Evolutionary conservation across 2,329 filamentous ascomycete genomes (phyloP).

Genomic region (Aspergillus tamarii): DNA sequence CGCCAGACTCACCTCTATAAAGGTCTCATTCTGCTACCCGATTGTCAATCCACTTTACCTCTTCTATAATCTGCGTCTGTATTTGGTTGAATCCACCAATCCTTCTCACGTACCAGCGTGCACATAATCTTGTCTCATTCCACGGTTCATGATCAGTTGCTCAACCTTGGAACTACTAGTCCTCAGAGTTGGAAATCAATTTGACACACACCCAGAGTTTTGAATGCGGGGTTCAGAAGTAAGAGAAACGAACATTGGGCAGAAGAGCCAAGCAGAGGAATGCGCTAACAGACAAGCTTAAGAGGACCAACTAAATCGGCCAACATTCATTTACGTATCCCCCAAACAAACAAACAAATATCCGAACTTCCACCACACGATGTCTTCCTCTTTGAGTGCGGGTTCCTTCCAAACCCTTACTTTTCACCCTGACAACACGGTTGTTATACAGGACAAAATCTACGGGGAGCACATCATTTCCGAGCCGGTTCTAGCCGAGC

Average conservation of each 20-base stretch:
- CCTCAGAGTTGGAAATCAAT: neutral
- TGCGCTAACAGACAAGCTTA: neutral
- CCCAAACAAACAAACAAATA: neutral
- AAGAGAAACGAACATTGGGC: neutral
- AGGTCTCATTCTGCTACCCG: neutral
- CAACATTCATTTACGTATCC: neutral
- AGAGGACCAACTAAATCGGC: neutral
- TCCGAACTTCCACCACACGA: neutral
- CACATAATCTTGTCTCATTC: neutral
- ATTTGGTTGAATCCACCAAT: neutral
- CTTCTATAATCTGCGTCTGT: neutral
- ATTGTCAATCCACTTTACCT: neutral
- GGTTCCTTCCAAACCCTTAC: conserved; percentile 26
- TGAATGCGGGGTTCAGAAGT: neutral
- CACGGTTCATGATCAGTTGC: neutral
- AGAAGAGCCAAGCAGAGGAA: neutral
- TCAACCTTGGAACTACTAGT: neutral
- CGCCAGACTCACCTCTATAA: neutral
- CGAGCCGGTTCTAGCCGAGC: conserved; percentile 42
- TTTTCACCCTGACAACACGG: conserved; percentile 13
- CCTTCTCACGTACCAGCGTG: neutral
- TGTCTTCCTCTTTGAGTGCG: neutral
- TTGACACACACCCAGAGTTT: neutral
- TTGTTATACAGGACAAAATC: conserved; percentile 38
- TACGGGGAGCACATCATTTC: conserved; percentile 39